phyloP scores from a whole-genome alignment of 2,329 filamentous ascomycete genomes.

The Ascocoryne sarcoides region DNA sequence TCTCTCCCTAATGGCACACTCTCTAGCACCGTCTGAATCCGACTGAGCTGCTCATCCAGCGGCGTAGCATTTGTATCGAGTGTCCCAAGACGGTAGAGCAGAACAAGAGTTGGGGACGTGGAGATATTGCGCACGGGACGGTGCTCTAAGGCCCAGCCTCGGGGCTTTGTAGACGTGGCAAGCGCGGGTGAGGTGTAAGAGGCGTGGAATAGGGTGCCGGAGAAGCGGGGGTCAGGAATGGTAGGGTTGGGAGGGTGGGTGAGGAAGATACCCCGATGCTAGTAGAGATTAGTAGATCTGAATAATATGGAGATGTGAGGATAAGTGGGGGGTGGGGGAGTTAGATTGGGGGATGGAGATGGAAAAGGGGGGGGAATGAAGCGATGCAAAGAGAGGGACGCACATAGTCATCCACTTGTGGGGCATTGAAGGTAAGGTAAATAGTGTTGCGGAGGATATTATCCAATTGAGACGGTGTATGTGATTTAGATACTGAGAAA shows the following conservation, averaged over 20 bases:
- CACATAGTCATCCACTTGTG: conserved; percentile 21
- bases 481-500: conserved; percentile 1
- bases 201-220: conserved; percentile 20
- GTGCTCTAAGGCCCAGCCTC: conserved; percentile 12
- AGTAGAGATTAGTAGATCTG: conserved; percentile 4
- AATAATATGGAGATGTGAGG: neutral
- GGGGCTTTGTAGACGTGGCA: neutral
- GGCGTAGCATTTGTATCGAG: conserved; percentile 4
- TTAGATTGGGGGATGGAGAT: neutral
- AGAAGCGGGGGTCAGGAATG: conserved; percentile 6
- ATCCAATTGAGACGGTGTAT: conserved; percentile 2
- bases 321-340: neutral
- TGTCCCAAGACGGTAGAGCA: conserved; percentile 15
- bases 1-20: conserved; percentile 14
- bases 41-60: conserved; percentile 6
- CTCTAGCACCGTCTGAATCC: conserved; percentile 10
- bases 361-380: neutral
- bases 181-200: conserved; percentile 7
- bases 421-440: conserved; percentile 22
- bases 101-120: conserved; percentile 13
- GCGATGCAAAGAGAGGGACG: conserved; percentile 3
- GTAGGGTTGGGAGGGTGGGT: conserved; percentile 11
- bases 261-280: conserved; percentile 23
- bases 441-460: conserved; percentile 18
- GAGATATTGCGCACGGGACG: conserved; percentile 15